A percentile compares a stretch with the other conserved stretches of the same genome.
Evolutionary conservation across 2,329 filamentous ascomycete genomes (phyloP).

Genomic region (Neurospora crassa): DNA sequence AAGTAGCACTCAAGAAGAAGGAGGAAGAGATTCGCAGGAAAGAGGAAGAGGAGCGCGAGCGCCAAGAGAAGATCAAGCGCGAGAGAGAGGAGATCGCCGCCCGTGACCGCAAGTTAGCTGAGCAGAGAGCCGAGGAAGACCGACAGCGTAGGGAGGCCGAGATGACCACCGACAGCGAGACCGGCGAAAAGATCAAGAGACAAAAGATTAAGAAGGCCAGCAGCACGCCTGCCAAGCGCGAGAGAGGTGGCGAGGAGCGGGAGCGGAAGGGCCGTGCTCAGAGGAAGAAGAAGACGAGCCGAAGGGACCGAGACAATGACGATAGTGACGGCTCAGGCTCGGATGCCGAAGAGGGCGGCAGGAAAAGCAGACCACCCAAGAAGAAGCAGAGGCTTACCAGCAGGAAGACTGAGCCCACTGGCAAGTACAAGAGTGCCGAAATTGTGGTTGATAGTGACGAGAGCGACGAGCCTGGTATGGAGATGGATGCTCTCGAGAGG

Average conservation of each 20-base stretch:
- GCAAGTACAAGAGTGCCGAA: constrained; percentile 80
- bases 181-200: constrained; percentile 69
- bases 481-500: constrained; percentile 25
- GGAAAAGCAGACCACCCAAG: constrained; percentile 44
- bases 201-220: constrained; percentile 51
- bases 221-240: constrained; percentile 22
- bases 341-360: constrained; percentile 38
- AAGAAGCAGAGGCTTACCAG: constrained; percentile 50
- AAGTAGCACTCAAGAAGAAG: constrained; percentile 67
- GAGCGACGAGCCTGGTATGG: constrained; percentile 25
- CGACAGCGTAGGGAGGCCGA: constrained; percentile 61
- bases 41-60: constrained; percentile 60
- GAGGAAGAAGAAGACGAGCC: constrained; percentile 50
- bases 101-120: constrained; percentile 62
- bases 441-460: constrained; percentile 67
- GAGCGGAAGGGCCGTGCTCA: constrained; percentile 27
- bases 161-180: constrained; percentile 71
- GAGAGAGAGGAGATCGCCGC: constrained; percentile 76
- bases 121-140: constrained; percentile 63
- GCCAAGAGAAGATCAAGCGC: constrained; percentile 72
- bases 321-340: constrained; percentile 26
- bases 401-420: constrained; percentile 33
- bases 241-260: constrained; percentile 22
- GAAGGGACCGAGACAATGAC: constrained; percentile 27
- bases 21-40: constrained; percentile 66